These are phyloP conservation scores for Clavispora santaluciae DNA, from an alignment of 805 yeast species.

Conservation along the genomic window DNA sequence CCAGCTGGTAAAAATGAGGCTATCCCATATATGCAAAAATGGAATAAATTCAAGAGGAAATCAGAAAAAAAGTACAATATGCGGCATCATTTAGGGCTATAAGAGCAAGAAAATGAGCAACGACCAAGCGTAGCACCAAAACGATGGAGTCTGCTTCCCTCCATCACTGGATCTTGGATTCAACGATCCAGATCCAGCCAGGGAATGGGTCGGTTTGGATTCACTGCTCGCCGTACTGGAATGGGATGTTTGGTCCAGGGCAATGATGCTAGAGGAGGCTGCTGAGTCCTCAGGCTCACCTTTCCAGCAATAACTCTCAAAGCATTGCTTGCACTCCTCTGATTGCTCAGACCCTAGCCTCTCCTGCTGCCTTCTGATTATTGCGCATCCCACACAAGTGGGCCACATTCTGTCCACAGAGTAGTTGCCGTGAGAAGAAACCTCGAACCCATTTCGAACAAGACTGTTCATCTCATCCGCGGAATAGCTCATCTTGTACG, in stretches of 20 bases:
- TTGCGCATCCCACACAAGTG: constrained; percentile 24
- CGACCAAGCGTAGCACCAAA: no score
- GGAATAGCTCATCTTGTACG: constrained; percentile 20
- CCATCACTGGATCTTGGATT: no score
- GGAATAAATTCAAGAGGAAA: no score
- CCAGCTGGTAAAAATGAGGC: no score
- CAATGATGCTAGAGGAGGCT: neutral
- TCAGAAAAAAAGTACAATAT: no score
- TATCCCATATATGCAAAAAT: no score
- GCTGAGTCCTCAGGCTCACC: constrained; percentile 12
- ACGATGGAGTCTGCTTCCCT: no score
- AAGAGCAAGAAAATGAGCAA: no score
- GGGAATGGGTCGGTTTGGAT: no score
- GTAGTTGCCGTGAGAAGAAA: constrained; percentile 15
- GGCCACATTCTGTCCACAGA: constrained; percentile 18
- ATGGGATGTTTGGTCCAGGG: neutral
- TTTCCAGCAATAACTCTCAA: constrained; percentile 19
- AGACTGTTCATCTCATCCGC: constrained; percentile 12
- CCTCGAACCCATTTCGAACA: constrained; percentile 20
- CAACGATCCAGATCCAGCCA: no score
- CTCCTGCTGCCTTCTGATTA: constrained; percentile 22
- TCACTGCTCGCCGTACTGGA: no score
- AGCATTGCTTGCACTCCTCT: constrained; percentile 19
- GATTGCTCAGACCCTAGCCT: constrained; percentile 17
- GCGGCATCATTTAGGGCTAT: no score